A percentile compares a stretch with the other conserved stretches of the same genome.
These are phyloP conservation scores for Blastobotrys americana DNA, from an alignment of 805 yeast genomes.

Conservation along the genomic window DNA sequence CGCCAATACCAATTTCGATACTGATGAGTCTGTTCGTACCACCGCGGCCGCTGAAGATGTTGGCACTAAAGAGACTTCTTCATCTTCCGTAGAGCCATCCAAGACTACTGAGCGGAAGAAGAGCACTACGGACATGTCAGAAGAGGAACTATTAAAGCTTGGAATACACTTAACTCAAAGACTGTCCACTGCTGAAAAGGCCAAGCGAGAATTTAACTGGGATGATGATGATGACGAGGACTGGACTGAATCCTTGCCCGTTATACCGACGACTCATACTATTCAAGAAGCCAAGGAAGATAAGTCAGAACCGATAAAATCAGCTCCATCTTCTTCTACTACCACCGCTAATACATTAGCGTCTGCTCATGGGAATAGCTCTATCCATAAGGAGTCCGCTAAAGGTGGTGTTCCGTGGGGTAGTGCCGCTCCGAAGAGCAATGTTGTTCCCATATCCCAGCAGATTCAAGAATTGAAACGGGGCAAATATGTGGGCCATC, in stretches of 20 bases:
- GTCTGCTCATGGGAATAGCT: too few species aligned
- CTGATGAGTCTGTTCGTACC: too few species aligned
- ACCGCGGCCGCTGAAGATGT: not conserved
- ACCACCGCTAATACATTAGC: too few species aligned
- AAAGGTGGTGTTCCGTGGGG: constrained; percentile 22
- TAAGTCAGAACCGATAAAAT: not conserved
- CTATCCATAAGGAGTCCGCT: too few species aligned
- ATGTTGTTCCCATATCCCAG: constrained; percentile 20
- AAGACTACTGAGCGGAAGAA: not conserved
- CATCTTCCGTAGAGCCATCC: not conserved
- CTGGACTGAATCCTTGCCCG: constrained; percentile 10
- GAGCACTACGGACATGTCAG: constrained; percentile 19
- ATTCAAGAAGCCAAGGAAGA: not conserved
- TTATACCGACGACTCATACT: constrained; percentile 6
- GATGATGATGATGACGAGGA: constrained; percentile 35
- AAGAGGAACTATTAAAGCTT: constrained; percentile 30
- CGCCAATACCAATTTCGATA: not conserved
- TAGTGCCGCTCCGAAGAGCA: constrained; percentile 1
- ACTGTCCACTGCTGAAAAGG: constrained; percentile 20
- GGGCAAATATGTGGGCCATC: not conserved
- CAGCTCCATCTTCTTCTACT: too few species aligned
- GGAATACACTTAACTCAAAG: constrained; percentile 32
- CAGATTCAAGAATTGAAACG: constrained; percentile 20
- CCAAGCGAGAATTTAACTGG: constrained; percentile 29
- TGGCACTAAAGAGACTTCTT: not conserved